Conservation (phyloP, 2,329 filamentous ascomycete genomes). For the Ceratocystis huliohia region DNA sequence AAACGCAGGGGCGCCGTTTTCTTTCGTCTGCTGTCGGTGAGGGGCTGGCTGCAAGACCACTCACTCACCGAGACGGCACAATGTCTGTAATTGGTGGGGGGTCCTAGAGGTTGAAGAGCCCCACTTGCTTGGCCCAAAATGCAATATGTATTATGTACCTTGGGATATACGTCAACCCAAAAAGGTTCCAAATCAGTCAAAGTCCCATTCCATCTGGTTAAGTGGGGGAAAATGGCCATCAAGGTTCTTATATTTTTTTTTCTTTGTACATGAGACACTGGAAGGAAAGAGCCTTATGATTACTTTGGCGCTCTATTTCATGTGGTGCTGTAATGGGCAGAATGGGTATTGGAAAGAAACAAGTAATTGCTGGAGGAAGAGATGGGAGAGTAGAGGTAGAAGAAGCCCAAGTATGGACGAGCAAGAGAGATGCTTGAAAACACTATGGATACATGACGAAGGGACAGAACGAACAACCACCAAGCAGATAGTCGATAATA, state of each 20-base stretch:
- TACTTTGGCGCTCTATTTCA: background rate
- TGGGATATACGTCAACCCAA: slow-evolving; percentile 8
- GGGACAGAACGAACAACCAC: background rate
- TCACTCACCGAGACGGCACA: slow-evolving; percentile 6
- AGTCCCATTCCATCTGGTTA: slow-evolving; percentile 14
- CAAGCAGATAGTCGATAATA: background rate
- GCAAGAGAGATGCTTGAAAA: background rate
- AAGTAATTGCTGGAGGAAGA: background rate
- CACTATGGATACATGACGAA: background rate
- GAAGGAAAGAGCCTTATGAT: background rate
- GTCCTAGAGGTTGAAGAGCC: background rate
- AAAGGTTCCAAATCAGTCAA: slow-evolving; percentile 7
- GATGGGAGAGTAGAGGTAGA: background rate
- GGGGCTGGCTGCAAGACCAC: background rate
- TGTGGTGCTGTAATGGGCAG: background rate
- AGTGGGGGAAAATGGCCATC: slow-evolving; percentile 16
- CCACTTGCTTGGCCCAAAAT: slow-evolving; percentile 8
- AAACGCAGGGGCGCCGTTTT: background rate
- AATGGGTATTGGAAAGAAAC: background rate
- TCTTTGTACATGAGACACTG: background rate
- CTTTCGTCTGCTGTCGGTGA: background rate
- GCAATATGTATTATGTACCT: background rate
- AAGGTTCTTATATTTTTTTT: slow-evolving; percentile 16
- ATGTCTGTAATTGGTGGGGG: background rate
- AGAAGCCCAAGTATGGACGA: background rate